A percentile compares a stretch with the other conserved stretches of the same genome.
Conservation (phyloP, 139 green algal genomes). For the Chloropicon primus region DNA sequence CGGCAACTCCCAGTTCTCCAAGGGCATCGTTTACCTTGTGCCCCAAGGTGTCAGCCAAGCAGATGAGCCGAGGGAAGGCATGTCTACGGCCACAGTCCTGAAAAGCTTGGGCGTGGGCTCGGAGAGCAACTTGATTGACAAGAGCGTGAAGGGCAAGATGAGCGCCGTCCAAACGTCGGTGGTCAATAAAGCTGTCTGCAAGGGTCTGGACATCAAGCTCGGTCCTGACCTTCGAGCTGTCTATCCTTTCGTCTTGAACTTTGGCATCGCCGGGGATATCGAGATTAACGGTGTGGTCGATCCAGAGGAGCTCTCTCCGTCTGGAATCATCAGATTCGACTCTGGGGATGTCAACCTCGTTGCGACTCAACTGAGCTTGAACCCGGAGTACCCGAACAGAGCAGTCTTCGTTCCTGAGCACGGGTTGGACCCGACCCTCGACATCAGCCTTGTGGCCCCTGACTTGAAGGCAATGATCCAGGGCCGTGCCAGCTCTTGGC, state of each 20-base stretch:
- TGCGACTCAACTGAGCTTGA: constrained; percentile 75
- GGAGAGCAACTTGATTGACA: background rate
- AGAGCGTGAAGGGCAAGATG: background rate
- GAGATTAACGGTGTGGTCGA: constrained; percentile 38
- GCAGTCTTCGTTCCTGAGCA: constrained; percentile 56
- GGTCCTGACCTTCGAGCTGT: constrained; percentile 75
- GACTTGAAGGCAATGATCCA: constrained; percentile 8
- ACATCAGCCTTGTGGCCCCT: constrained; percentile 22
- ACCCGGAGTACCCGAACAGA: constrained; percentile 72
- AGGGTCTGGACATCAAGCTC: constrained; percentile 44
- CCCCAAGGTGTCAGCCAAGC: constrained; percentile 18
- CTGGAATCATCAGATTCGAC: constrained; percentile 50
- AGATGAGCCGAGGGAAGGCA: background rate
- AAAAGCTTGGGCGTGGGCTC: background rate
- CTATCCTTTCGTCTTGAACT: constrained; percentile 86
- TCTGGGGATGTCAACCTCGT: constrained; percentile 84
- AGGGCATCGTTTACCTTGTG: constrained; percentile 46
- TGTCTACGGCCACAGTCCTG: background rate
- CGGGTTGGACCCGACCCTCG: constrained; percentile 57
- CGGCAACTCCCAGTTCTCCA: constrained; percentile 41
- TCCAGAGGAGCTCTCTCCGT: constrained; percentile 13
- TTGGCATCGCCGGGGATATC: constrained; percentile 54
- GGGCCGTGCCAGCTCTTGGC: constrained; percentile 1
- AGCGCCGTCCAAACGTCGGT: constrained; percentile 1
- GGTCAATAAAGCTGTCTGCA: constrained; percentile 15